Base-by-base conservation (phyloP, 192 early-diverging fungal genomes). In the Coemansia sp. region DNA sequence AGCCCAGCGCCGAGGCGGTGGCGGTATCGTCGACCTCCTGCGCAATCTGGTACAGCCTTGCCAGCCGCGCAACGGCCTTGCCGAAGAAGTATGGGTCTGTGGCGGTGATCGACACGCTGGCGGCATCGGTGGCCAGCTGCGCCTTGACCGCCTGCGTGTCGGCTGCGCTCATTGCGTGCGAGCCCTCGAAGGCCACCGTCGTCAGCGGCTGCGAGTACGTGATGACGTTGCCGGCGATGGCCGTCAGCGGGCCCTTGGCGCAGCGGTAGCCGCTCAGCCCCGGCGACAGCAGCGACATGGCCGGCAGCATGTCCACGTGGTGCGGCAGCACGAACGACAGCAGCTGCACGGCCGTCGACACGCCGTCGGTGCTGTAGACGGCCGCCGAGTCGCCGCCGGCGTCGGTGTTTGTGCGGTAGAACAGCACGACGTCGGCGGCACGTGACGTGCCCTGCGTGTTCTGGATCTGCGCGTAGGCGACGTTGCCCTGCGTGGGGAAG, bases 71-170 rank as follows among this genome's bases (percentile, higher is more conserved):
- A 10, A 80, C 57, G 20, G 73, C 65, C 65, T 83, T 83, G 50
- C 84, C 84, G 50, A 79, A 85, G 55, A 82, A 83, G 61, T 85
- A 85, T 19, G 80, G 80, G 11, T 83, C 82, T 28, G 47, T 54
- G 2, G 79, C 70, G 0, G 67, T 71, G 6, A 82, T 61, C 2
- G 59, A 69, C n/a, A 38, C 50, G 34, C 25, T 57, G 1, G 59
- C 15, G 0, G 61, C 62, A 59, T 85, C 84, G 28, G 47, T 62
- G 13, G 57, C 42, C 37, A 85, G 57, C 60, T 76, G 74, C 42
- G 63, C 56, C 37, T 68, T 57, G 20, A 85, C 58, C 29, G 61
- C 19, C 2, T 19, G 48, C 30, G 58, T 48, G 60, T 82, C 77
- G 22, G 47, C 47, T 4, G 58, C 54, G 15, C 31, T 28, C n/a